Percentiles rank a stretch among this genome's conserved stretches.
Conservation (phyloP, 2,329 filamentous ascomycete species). For the Sclerotiophoma versabilis region DNA sequence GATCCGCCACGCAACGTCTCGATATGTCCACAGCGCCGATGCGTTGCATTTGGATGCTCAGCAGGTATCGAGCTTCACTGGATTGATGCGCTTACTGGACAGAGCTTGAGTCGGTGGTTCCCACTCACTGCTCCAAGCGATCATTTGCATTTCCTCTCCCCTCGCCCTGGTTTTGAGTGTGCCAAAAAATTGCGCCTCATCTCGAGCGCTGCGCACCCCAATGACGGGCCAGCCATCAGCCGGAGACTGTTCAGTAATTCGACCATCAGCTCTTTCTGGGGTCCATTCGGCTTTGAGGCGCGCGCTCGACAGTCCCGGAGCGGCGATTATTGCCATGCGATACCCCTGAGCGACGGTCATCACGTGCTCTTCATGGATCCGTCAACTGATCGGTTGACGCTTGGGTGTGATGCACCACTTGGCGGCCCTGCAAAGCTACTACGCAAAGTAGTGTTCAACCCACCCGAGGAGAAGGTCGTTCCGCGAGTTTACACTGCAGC, state of each 20-base stretch:
- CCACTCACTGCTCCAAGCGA: conserved; percentile 63
- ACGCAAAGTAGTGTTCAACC: conserved; percentile 64
- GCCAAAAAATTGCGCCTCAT: conserved; percentile 67
- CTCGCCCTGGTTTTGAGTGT: conserved; percentile 59
- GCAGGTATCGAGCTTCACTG: conserved; percentile 70
- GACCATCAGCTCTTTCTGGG: conserved; percentile 29
- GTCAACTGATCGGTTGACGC: conserved; percentile 60
- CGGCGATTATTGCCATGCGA: conserved; percentile 68
- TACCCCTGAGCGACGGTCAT: conserved; percentile 70
- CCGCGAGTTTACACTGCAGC: conserved; percentile 65
- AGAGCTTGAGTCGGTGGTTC: conserved; percentile 63
- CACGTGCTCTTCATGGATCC: conserved; percentile 72
- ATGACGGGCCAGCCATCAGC: conserved; percentile 36
- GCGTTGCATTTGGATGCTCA: conserved; percentile 70
- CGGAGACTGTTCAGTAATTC: conserved; percentile 31
- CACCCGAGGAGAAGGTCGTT: conserved; percentile 40
- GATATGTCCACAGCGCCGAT: conserved; percentile 69
- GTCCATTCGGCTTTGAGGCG: conserved; percentile 32
- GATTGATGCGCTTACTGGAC: conserved; percentile 58
- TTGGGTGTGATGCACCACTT: conserved; percentile 68
- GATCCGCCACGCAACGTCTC: conserved; percentile 71
- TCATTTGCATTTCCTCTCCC: conserved; percentile 67
- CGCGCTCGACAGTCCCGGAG: conserved; percentile 8
- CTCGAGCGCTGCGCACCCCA: conserved; percentile 63
- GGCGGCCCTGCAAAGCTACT: conserved; percentile 64